These are phyloP conservation scores for Aspergillus glaucus DNA, from an alignment of 2,329 filamentous ascomycete genomes.

Conservation along the genomic window DNA sequence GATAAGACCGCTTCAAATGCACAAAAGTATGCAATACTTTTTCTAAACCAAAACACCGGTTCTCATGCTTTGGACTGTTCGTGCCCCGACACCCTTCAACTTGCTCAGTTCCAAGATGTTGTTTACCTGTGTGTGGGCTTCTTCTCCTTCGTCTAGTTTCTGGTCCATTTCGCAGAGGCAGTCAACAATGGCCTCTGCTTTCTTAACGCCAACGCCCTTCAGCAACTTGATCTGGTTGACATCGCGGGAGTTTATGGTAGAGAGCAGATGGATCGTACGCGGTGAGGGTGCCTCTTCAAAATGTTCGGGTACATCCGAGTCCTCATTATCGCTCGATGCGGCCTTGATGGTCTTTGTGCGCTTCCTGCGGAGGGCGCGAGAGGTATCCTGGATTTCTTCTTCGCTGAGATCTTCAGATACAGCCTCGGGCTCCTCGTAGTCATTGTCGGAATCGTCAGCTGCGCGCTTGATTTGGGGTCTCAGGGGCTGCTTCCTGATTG, in stretches of 20 bases:
- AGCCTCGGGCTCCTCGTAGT: conserved; percentile 21
- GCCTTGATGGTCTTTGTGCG: conserved; percentile 18
- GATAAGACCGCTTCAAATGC: not conserved
- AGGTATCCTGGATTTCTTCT: conserved; percentile 18
- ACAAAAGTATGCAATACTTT: conserved; percentile 2
- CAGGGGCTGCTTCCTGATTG: conserved; percentile 23
- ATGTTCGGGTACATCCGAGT: conserved; percentile 12
- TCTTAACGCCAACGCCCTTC: conserved; percentile 43
- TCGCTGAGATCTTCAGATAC: conserved; percentile 24
- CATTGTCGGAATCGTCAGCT: conserved; percentile 26
- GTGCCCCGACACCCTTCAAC: conserved; percentile 40
- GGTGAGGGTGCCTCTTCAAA: conserved; percentile 28
- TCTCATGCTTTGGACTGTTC: conserved; percentile 44
- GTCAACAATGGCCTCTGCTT: conserved; percentile 44
- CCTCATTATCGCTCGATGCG: conserved; percentile 8
- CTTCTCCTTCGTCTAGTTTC: conserved; percentile 11
- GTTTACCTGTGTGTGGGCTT: conserved; percentile 26
- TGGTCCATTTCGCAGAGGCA: conserved; percentile 40
- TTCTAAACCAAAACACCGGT: conserved; percentile 34
- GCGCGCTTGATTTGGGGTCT: conserved; percentile 21
- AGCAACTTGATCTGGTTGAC: conserved; percentile 41
- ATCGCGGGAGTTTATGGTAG: conserved; percentile 42
- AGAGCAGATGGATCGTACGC: conserved; percentile 38
- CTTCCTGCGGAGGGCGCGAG: conserved; percentile 21
- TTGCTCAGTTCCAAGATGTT: conserved; percentile 37